A percentile compares a stretch with the other conserved stretches of the same genome.
Conservation (phyloP, 805 yeast genomes). For the Candida hungchunana region DNA sequence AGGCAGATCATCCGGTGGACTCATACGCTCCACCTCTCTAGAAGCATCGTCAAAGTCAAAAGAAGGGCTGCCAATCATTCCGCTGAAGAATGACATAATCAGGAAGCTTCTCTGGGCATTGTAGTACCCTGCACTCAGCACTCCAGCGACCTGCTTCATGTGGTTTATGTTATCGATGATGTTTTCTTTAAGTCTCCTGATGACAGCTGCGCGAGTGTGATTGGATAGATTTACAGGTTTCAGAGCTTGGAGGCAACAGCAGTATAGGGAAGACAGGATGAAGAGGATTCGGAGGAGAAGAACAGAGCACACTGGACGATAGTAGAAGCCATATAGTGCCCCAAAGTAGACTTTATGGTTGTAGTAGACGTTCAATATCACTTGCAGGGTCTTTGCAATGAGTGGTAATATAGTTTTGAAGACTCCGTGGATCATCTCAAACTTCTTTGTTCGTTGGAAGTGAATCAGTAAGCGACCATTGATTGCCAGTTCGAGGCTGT, state of each 20-base stretch:
- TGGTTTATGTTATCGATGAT: constrained; percentile 7
- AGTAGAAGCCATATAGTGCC: constrained; percentile 33
- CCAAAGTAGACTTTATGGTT: constrained; percentile 33
- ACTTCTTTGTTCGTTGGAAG: constrained; percentile 32
- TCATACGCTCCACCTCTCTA: constrained; percentile 1
- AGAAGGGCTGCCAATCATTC: constrained; percentile 15
- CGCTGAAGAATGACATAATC: constrained; percentile 13
- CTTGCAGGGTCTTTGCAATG: constrained; percentile 31
- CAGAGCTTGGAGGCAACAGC: constrained; percentile 20
- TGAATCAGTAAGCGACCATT: constrained; percentile 35
- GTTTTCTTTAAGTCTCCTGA: constrained; percentile 11
- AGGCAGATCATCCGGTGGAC: background rate
- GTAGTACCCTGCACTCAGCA: constrained; percentile 13
- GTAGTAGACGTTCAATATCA: constrained; percentile 29
- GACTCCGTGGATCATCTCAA: constrained; percentile 32
- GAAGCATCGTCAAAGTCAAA: constrained; percentile 20
- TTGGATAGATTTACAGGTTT: constrained; percentile 8
- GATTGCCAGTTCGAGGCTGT: constrained; percentile 32
- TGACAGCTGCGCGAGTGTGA: constrained; percentile 5
- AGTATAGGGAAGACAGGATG: constrained; percentile 6
- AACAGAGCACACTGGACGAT: constrained; percentile 34
- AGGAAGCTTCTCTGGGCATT: constrained; percentile 19
- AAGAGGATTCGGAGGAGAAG: constrained; percentile 14
- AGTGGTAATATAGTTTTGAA: constrained; percentile 29
- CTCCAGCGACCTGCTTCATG: constrained; percentile 15